These are phyloP conservation scores for Fusarium phyllophilum DNA, from an alignment of 2,329 filamentous ascomycete species.

Conservation along the genomic window DNA sequence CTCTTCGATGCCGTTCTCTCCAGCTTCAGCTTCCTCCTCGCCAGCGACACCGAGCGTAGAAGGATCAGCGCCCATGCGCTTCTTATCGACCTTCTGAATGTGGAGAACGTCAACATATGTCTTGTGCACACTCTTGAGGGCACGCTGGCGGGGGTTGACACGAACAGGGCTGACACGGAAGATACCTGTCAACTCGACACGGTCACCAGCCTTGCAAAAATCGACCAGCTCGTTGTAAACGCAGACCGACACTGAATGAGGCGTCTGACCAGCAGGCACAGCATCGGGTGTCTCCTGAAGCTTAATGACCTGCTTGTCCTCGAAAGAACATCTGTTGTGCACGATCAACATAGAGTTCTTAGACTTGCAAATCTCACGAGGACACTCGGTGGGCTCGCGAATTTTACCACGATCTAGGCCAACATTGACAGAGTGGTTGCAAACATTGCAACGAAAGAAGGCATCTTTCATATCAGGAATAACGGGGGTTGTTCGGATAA, in stretches of 20 bases:
- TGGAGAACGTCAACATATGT: slow-evolving; percentile 96
- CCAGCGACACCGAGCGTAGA: slow-evolving; percentile 87
- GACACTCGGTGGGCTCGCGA: slow-evolving; percentile 90
- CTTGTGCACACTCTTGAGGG: slow-evolving; percentile 96
- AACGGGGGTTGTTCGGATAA: slow-evolving; percentile 94
- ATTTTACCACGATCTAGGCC: slow-evolving; percentile 97
- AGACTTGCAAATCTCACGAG: slow-evolving; percentile 80
- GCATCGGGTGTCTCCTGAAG: slow-evolving; percentile 96
- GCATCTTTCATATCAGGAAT: slow-evolving; percentile 99
- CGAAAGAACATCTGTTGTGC: slow-evolving; percentile 93
- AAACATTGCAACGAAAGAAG: slow-evolving; percentile 95
- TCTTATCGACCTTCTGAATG: slow-evolving; percentile 96
- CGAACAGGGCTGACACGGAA: slow-evolving; percentile 95
- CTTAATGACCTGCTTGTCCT: slow-evolving; percentile 99
- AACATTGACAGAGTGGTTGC: slow-evolving; percentile 89
- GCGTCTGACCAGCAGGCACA: slow-evolving; percentile 94
- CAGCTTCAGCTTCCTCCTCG: slow-evolving; percentile 70
- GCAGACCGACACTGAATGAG: slow-evolving; percentile 95
- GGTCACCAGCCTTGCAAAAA: slow-evolving; percentile 96
- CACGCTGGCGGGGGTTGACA: slow-evolving; percentile 90
- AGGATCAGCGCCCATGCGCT: slow-evolving; percentile 88
- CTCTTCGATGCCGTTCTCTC: slow-evolving; percentile 83
- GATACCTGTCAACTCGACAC: slow-evolving; percentile 94
- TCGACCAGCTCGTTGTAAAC: slow-evolving; percentile 98
- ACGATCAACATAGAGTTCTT: slow-evolving; percentile 98